Conservation (phyloP, 768 basidiomycete genomes). For the Xerocomellus intermedius region DNA sequence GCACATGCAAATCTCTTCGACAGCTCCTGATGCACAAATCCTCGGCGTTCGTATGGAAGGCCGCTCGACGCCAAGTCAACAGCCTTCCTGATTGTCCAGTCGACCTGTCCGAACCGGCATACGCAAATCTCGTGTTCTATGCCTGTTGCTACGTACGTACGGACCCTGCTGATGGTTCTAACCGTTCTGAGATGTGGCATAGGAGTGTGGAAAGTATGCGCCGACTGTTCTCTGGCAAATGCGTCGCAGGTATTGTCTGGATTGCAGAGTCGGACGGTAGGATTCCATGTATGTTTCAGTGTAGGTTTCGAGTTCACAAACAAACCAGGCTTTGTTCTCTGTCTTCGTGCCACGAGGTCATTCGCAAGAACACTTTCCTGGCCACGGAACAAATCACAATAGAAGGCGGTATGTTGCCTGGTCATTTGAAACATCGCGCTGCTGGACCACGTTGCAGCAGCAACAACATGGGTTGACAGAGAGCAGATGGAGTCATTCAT, state of each 20-base stretch:
- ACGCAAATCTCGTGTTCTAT: constrained; percentile 34
- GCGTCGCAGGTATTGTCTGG: constrained; percentile 15
- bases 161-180: no score
- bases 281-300: not conserved
- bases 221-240: constrained; percentile 10
- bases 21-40: constrained; percentile 33
- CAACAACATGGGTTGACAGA: not conserved
- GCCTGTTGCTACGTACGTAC: constrained; percentile 19
- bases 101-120: constrained; percentile 45
- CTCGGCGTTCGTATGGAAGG: constrained; percentile 27
- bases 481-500: constrained; percentile 1
- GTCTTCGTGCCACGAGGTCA: not conserved
- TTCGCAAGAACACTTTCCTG: not conserved
- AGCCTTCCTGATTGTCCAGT: constrained; percentile 42
- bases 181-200: not conserved
- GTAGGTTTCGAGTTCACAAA: not conserved
- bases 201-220: constrained; percentile 12
- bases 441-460: not conserved
- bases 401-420: not conserved
- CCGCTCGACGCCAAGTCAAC: constrained; percentile 28
- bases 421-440: not conserved
- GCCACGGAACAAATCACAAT: not conserved
- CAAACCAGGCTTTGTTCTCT: not conserved
- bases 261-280: constrained; percentile 1
- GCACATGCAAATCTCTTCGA: constrained; percentile 39